Evolutionary conservation across 2,329 filamentous ascomycete genomes (phyloP), one percentile per base, ranked within the genome.

Genomic region (Paracoccidioides brasiliensis): DNA sequence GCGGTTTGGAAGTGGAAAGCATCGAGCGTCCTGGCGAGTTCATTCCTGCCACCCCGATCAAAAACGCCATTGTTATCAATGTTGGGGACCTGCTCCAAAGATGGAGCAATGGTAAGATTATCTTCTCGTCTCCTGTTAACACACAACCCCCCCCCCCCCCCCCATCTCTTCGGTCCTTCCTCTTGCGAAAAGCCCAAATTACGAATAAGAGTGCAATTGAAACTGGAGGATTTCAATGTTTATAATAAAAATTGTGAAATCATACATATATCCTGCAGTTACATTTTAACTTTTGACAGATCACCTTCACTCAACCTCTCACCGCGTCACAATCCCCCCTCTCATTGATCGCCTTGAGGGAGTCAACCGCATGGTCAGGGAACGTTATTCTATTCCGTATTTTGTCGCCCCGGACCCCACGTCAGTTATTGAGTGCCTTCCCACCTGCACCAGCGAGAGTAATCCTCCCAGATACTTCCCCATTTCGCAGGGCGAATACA

Each of bases 321-420:
- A 81, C 61, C 75, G 78, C 2, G 78, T 81, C 2, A 72, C 70
- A 1, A 60, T 76, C 3, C 77, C 77, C 12, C 72, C 72, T 2
- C 60, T 68, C 0, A 61, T 67, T 8, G 68, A 74, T 57, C 66
- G 71, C 15, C 71, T 65, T 56, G 68, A 64, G 46, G 73, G 69
- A 1, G 62, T 63, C 1, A 63, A 72, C 12, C 63, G 69, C 3
- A 74, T 79, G 69, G 79, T 76, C 2, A 67, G 69, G 37, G 71
- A 74, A 22, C 68, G 80, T 12, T 83, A 80, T 59, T 82, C 80
- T 7, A 82, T 83, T 53, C 79, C 80, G 0, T 83, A 81, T 62
- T 83, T 83, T 55, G 70, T 82, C 37, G 67, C 70, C 5, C 77
- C 79, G 0, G 75, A 80, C 58, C 69, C 73, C 2, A 69, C 75